Evolutionary conservation across 2,329 filamentous ascomycete species (phyloP).

Genomic region (Ceratocystis harringtonii): DNA sequence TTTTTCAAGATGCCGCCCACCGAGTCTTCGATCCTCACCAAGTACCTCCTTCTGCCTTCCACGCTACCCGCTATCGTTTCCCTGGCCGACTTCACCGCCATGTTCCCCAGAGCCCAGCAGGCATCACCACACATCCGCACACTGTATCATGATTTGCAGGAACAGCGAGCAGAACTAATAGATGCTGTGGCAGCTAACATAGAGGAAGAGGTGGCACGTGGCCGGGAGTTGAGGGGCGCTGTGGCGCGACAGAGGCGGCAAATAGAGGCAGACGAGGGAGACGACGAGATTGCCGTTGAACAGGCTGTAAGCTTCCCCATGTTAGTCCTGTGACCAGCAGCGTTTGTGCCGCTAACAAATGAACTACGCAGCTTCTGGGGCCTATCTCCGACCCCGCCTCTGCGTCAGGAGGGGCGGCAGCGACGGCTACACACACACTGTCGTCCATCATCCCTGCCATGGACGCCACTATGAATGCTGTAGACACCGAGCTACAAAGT

Average conservation of each 20-base stretch:
- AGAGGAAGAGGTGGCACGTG: conserved; percentile 36
- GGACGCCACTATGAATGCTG: conserved; percentile 45
- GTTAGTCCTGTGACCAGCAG: not conserved
- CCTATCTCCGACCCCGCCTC: conserved; percentile 20
- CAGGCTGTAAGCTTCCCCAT: conserved; percentile 31
- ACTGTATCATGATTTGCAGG: conserved; percentile 67
- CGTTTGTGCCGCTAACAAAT: not conserved
- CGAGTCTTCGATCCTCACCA: conserved; percentile 58
- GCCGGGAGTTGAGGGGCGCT: conserved; percentile 41
- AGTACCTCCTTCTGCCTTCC: conserved; percentile 65
- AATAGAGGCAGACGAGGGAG: conserved; percentile 36
- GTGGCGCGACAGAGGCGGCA: conserved; percentile 37
- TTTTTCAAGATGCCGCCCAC: conserved; percentile 48
- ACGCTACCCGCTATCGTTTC: conserved; percentile 59
- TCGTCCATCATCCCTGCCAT: conserved; percentile 53
- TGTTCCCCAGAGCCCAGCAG: conserved; percentile 57
- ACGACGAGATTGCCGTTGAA: conserved; percentile 51
- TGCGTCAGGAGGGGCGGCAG: conserved; percentile 27
- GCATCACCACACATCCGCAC: conserved; percentile 48
- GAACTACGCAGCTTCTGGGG: not conserved
- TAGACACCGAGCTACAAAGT: conserved; percentile 52
- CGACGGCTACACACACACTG: conserved; percentile 41
- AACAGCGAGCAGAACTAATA: conserved; percentile 52
- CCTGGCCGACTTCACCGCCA: conserved; percentile 56
- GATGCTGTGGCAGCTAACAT: conserved; percentile 54